phyloP scores from a whole-genome alignment of 306 rosid species.

The Sindora glabra region DNA sequence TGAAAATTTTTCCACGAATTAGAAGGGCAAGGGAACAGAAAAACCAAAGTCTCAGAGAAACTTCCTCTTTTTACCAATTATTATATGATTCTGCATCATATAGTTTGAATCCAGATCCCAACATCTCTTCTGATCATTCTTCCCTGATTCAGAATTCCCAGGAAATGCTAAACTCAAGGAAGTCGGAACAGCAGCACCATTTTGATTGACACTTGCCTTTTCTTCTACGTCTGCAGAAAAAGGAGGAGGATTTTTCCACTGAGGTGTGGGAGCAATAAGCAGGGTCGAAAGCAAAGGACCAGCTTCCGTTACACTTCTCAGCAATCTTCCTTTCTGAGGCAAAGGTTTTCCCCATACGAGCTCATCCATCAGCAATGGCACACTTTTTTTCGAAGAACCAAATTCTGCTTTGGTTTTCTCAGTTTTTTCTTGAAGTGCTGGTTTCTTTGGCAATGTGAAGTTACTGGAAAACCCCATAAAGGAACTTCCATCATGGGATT shows the following conservation, averaged over 20 bases:
- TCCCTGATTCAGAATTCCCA: constrained; percentile 10
- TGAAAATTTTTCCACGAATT: neutral
- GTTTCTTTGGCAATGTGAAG: neutral
- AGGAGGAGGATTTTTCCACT: constrained; percentile 36
- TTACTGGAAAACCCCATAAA: neutral
- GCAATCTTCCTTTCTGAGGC: constrained; percentile 42
- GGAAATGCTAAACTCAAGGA: constrained; percentile 31
- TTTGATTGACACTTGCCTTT: neutral
- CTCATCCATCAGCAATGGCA: constrained; percentile 13
- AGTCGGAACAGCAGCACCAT: constrained; percentile 18
- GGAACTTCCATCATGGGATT: constrained; percentile 3
- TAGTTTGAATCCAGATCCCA: constrained; percentile 1
- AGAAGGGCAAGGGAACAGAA: neutral
- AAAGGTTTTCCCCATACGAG: constrained; percentile 24
- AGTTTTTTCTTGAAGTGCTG: neutral
- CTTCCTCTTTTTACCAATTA: constrained; percentile 19
- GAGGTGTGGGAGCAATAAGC: constrained; percentile 29
- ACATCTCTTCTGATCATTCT: constrained; percentile 9
- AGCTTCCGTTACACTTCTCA: constrained; percentile 32
- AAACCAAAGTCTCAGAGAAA: constrained; percentile 3
- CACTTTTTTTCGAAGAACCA: neutral
- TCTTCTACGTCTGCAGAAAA: neutral
- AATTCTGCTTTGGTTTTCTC: neutral
- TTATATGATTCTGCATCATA: constrained; percentile 1
- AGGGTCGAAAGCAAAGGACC: constrained; percentile 53